Evolutionary conservation across 805 yeast species (phyloP).

Genomic region (Komagataella ulmi): DNA sequence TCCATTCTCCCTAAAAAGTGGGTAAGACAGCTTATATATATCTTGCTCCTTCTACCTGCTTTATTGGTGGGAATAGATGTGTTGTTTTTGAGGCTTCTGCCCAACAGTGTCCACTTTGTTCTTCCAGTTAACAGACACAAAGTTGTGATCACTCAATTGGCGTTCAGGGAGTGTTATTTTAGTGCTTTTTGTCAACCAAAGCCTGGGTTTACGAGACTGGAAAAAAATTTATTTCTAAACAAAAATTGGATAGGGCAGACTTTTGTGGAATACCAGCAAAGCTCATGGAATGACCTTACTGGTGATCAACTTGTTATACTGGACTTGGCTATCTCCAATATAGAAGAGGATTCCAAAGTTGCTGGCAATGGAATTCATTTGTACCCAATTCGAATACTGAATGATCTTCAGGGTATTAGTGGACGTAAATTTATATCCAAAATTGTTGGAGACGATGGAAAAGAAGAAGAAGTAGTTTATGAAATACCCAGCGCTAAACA

Average conservation of each 20-base stretch:
- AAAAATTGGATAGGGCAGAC: not conserved
- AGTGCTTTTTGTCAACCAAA: not conserved
- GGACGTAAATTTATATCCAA: not conserved
- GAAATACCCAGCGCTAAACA: constrained; percentile 12
- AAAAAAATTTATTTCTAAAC: not conserved
- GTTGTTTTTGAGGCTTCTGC: not conserved
- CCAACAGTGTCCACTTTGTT: not conserved
- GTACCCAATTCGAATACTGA: not conserved
- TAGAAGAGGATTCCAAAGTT: not conserved
- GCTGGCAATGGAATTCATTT: not conserved
- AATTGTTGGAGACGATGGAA: not conserved
- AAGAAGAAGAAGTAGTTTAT: not conserved
- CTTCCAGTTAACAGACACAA: not conserved
- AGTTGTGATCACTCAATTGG: not conserved
- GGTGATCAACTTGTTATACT: not conserved
- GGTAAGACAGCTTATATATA: not conserved
- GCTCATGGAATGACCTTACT: not conserved
- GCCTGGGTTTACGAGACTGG: not conserved
- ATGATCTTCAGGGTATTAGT: not conserved
- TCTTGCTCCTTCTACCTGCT: not conserved
- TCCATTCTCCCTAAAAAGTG: not conserved
- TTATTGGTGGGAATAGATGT: not conserved
- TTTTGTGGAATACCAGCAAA: not conserved
- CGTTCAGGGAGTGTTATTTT: not conserved
- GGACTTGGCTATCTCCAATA: not conserved